A percentile compares a stretch with the other conserved stretches of the same genome.
Conservation (phyloP, 768 basidiomycete species). For the Mycena epipterygia region DNA sequence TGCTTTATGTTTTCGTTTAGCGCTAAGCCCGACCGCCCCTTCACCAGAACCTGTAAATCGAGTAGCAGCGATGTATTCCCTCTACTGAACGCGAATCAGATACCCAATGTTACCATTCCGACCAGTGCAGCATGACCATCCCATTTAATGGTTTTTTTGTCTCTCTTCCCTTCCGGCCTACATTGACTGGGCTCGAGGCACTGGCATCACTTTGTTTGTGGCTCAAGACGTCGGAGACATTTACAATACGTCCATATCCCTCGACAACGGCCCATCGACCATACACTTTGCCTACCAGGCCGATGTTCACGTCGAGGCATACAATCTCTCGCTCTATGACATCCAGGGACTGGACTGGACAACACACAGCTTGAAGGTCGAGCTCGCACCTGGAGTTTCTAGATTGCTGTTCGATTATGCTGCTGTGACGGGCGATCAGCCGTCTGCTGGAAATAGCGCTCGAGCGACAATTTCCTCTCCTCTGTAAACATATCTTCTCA, state of each 20-base stretch:
- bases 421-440: conserved; percentile 25
- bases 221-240: conserved; percentile 28
- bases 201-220: conserved; percentile 30
- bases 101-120: conserved; percentile 16
- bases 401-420: conserved; percentile 29
- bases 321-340: conserved; percentile 28
- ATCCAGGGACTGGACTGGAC: conserved; percentile 27
- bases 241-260: conserved; percentile 30
- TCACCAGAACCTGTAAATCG: conserved; percentile 17
- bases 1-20: background rate
- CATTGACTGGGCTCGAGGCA: background rate
- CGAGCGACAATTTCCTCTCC: background rate
- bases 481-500: background rate
- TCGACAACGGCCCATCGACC: conserved; percentile 18
- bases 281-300: conserved; percentile 26
- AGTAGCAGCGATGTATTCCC: background rate
- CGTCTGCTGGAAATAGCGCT: background rate
- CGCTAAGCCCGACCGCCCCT: too few relatives aligned
- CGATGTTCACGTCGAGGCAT: conserved; percentile 14
- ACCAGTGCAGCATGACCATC: conserved; percentile 30
- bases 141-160: conserved; percentile 23
- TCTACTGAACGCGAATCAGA: background rate
- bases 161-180: background rate
- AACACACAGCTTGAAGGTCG: conserved; percentile 17
- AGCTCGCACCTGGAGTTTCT: conserved; percentile 2